These are phyloP conservation scores for Emericellopsis cladophorae DNA, from an alignment of 2,329 filamentous ascomycete genomes.

Conservation along the genomic window DNA sequence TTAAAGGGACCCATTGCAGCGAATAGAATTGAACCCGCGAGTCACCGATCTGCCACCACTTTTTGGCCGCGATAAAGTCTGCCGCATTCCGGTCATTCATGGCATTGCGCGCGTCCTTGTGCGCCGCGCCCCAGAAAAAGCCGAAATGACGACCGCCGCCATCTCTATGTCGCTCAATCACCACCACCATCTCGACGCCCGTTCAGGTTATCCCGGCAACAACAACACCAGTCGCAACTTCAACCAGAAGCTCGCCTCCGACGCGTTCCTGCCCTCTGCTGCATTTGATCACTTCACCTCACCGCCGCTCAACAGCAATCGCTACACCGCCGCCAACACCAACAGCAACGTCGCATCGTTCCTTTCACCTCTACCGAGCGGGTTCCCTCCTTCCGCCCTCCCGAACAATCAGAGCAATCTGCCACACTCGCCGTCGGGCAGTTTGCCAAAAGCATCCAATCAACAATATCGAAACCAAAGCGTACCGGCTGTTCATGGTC, in stretches of 20 bases:
- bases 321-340: not conserved
- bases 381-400: not conserved
- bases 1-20: too few relatives aligned
- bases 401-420: not conserved
- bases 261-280: conserved; percentile 1
- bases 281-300: not conserved
- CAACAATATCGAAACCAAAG: not conserved
- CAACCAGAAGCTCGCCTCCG: not conserved
- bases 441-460: not conserved
- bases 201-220: not conserved
- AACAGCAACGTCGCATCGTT: not conserved
- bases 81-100: too few relatives aligned
- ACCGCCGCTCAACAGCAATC: not conserved
- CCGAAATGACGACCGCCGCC: too few relatives aligned
- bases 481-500: too few relatives aligned
- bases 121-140: too few relatives aligned
- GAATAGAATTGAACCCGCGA: too few relatives aligned
- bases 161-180: too few relatives aligned
- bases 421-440: not conserved
- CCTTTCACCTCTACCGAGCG: not conserved
- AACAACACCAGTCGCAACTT: too few relatives aligned
- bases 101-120: too few relatives aligned
- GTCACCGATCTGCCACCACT: too few relatives aligned
- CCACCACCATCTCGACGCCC: not conserved
- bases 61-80: too few relatives aligned